Evolutionary conservation across 2,329 filamentous ascomycete genomes (phyloP).

Genomic region (Tolypocladium capitatum): DNA sequence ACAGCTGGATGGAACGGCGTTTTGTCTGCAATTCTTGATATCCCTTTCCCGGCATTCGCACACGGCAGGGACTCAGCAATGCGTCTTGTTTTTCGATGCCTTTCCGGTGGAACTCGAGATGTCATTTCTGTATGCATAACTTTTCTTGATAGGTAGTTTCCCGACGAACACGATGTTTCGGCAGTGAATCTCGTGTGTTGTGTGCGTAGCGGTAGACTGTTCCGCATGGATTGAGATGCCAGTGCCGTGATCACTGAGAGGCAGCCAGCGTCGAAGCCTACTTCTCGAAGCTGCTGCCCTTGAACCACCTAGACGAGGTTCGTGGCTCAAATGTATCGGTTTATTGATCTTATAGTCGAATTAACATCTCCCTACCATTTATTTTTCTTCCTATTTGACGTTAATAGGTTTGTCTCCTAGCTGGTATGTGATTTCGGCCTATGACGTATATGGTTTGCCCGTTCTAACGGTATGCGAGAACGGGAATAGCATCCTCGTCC

Average conservation of each 20-base stretch:
- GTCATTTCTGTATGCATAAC: neutral
- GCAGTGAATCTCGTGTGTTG: neutral
- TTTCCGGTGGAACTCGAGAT: neutral
- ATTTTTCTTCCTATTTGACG: too few relatives aligned
- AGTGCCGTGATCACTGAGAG: too few relatives aligned
- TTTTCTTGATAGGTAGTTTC: neutral
- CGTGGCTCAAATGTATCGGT: neutral
- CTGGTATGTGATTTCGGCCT: too few relatives aligned
- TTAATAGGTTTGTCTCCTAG: too few relatives aligned
- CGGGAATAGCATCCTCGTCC: too few relatives aligned
- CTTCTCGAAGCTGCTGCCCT: too few relatives aligned
- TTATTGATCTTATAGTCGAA: too few relatives aligned
- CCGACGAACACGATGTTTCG: neutral
- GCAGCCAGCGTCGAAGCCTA: too few relatives aligned
- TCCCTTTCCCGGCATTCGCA: constrained; percentile 11
- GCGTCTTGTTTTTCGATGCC: constrained; percentile 1
- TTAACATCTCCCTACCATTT: too few relatives aligned
- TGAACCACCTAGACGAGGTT: neutral
- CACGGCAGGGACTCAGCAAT: constrained; percentile 2
- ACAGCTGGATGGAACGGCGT: constrained; percentile 19
- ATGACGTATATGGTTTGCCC: too few relatives aligned
- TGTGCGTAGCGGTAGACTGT: neutral
- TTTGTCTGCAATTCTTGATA: constrained; percentile 16
- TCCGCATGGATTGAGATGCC: neutral
- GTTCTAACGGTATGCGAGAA: too few relatives aligned